Evolutionary conservation across 1,139 yeast species (phyloP).

Genomic region (Sugiyamaella paludigena): DNA sequence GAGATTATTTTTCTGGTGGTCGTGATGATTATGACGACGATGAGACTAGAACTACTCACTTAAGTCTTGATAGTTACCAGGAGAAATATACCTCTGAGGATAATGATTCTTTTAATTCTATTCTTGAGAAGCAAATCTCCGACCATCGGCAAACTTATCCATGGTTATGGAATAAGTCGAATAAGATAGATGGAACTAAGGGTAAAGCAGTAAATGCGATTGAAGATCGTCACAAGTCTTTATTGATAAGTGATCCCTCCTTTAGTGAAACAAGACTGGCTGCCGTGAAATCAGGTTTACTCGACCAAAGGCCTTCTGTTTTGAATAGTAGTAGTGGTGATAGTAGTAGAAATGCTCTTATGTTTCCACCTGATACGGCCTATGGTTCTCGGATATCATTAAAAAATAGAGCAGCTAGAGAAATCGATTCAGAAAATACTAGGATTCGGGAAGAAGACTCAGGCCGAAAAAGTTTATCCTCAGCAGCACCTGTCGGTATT

Average conservation of each 20-base stretch:
- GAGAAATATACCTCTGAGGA: conserved; percentile 37
- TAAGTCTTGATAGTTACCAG: conserved; percentile 28
- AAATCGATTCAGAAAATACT: conserved; percentile 25
- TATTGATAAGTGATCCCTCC: conserved; percentile 7
- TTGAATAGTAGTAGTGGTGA: conserved; percentile 18
- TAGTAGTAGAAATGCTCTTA: conserved; percentile 26
- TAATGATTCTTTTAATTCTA: conserved; percentile 33
- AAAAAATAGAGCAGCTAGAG: conserved; percentile 1
- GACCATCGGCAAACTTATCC: conserved; percentile 24
- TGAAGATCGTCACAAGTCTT: conserved; percentile 1
- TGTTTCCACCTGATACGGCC: conserved; percentile 24
- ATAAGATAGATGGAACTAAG: conserved; percentile 19
- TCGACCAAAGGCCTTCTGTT: conserved; percentile 17
- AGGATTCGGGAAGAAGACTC: conserved; percentile 6
- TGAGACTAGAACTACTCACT: not conserved
- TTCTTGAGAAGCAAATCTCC: conserved; percentile 28
- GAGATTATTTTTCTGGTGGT: conserved; percentile 35
- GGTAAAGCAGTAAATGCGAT: conserved; percentile 8
- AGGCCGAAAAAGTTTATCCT: not conserved
- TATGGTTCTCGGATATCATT: not conserved
- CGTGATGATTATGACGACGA: conserved; percentile 10
- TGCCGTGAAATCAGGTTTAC: conserved; percentile 15
- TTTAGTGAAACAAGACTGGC: conserved; percentile 4
- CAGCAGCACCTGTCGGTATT: not conserved
- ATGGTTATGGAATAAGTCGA: conserved; percentile 31